Percentiles rank a stretch among this genome's conserved stretches.
These are phyloP conservation scores for Quercus tomentella DNA, from an alignment of 331 rosid genomes.

Conservation along the genomic window DNA sequence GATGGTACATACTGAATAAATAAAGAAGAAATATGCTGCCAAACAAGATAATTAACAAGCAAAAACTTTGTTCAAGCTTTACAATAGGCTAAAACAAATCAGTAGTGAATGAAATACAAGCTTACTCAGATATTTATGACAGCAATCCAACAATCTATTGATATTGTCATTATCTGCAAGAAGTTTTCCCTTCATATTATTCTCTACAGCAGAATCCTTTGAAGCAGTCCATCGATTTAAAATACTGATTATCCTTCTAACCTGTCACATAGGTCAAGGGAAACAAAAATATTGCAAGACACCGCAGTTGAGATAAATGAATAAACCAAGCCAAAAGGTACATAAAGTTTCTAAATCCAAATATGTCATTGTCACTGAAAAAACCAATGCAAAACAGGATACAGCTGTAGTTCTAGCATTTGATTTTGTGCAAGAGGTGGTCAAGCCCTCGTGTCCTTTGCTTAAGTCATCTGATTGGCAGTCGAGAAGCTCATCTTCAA, in stretches of 20 bases:
- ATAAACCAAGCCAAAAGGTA: not conserved
- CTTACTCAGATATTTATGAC: slow-evolving; percentile 55
- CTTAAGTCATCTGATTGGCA: slow-evolving; percentile 31
- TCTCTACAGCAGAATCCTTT: slow-evolving; percentile 28
- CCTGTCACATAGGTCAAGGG: slow-evolving; percentile 57
- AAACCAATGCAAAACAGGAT: slow-evolving; percentile 45
- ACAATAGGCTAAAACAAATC: not conserved
- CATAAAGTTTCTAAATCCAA: not conserved
- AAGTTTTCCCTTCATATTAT: slow-evolving; percentile 18
- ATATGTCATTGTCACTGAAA: not conserved
- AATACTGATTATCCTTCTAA: slow-evolving; percentile 59
- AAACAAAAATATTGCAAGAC: slow-evolving; percentile 13
- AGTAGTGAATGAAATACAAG: not conserved
- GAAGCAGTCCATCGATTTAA: slow-evolving; percentile 61
- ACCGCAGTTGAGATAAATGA: not conserved
- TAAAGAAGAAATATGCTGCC: not conserved
- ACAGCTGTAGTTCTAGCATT: slow-evolving; percentile 65
- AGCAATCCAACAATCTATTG: slow-evolving; percentile 58
- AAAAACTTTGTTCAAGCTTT: not conserved
- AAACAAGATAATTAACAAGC: not conserved
- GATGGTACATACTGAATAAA: not conserved
- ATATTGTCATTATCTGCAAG: slow-evolving; percentile 27
- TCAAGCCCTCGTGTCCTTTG: slow-evolving; percentile 23
- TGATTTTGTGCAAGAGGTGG: slow-evolving; percentile 25
- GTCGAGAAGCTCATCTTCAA: slow-evolving; percentile 87